Base-by-base conservation (phyloP, 176 grass and related monocot genomes). In the Bonia amplexicaulis region DNA sequence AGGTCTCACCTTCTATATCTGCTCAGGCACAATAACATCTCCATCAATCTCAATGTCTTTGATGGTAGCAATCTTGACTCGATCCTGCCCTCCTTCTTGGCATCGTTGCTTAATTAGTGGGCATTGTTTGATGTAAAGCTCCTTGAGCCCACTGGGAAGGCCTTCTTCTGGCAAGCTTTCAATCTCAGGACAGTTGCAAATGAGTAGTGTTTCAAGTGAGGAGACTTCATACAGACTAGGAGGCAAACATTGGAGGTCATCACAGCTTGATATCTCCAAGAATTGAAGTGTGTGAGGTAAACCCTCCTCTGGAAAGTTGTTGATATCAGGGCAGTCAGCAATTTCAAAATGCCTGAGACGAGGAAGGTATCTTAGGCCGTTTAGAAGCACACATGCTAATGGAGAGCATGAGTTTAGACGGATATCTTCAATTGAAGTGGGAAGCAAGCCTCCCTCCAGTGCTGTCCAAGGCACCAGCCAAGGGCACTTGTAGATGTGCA, bases 121-220 rank as follows among this genome's bases (percentile, higher is more conserved):
- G 37, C 92, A 94, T 70, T 82, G 35, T 70, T 94, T 92, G 73
- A 94, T 91, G 81, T 92, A 94, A 54, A 94, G 90, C 73, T 94
- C 90, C 27, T 87, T 87, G 71, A 92, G 90, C 11, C 78, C 68
- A 33, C 41, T 90, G 19, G 93, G 90, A 31, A 94, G 73, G 65
- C 93, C 93, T 82, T 88, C 73, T 74, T 94, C 71, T 31, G 92
- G 92, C 67, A 92, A 94, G 81, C 67, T 80, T 89, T 82, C 46
- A 73, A 92, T 83, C 64, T 76, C 84, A 52, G 71, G 90, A 80
- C 92, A 90, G 31, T 94, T 88, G 65, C 41, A 27, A 49, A 94
- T 82, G 66, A 72, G 62, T 80, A 94, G 51, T 65, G 90, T 92
- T 82, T 89, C 71, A 52, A 94, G 84, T 14, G 92, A 94, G 74